A percentile compares a stretch with the other conserved stretches of the same genome.
Conservation (phyloP, 192 early-diverging fungal genomes). For the Backusella tarrabulga region DNA sequence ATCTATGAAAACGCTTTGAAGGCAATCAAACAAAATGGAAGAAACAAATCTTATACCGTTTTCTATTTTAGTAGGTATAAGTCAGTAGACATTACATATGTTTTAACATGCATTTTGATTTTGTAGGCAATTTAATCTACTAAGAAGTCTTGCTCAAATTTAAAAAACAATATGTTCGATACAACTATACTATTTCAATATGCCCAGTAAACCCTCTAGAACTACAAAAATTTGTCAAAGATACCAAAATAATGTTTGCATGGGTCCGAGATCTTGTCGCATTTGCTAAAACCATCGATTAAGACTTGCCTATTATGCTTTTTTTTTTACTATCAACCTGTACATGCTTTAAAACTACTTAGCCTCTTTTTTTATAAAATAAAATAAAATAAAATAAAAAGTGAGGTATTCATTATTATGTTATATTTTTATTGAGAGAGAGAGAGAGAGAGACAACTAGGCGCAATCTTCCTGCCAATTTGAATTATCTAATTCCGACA, state of each 20-base stretch:
- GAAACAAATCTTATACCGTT: constrained; percentile 16
- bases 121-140: constrained; percentile 13
- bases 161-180: constrained; percentile 18
- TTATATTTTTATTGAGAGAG: no score
- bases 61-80: constrained; percentile 16
- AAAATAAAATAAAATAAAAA: no score
- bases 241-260: constrained; percentile 12
- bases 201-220: constrained; percentile 11
- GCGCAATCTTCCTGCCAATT: no score
- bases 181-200: constrained; percentile 15
- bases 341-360: neutral
- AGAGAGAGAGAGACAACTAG: no score
- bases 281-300: constrained; percentile 10
- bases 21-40: constrained; percentile 18
- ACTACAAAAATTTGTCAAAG: constrained; percentile 13
- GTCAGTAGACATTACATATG: constrained; percentile 9
- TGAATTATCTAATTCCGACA: no score
- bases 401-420: no score
- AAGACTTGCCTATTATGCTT: neutral
- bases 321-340: neutral
- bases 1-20: constrained; percentile 14
- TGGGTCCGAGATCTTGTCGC: constrained; percentile 11
- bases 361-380: no score
- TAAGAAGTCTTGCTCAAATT: constrained; percentile 5
- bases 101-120: constrained; percentile 11